A percentile compares a stretch with the other conserved stretches of the same genome.
These are phyloP conservation scores for Gaeumannomyces tritici DNA, from an alignment of 2,329 filamentous ascomycete species.

Conservation along the genomic window DNA sequence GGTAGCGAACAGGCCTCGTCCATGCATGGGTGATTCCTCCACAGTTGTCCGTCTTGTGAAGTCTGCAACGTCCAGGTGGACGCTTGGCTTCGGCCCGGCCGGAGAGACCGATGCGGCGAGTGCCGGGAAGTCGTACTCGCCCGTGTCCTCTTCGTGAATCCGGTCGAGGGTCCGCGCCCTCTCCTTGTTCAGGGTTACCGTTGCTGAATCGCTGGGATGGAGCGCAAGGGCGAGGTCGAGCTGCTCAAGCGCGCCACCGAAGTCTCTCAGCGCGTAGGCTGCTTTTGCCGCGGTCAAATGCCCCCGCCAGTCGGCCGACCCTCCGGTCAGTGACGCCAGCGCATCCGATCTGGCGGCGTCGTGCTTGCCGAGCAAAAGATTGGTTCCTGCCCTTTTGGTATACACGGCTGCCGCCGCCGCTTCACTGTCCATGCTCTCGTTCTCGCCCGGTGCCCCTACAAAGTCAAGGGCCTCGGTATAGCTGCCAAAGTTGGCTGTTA, in stretches of 20 bases:
- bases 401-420: slow-evolving; percentile 11
- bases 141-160: slow-evolving; percentile 16
- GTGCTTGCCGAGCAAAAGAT: slow-evolving; percentile 22
- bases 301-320: slow-evolving; percentile 19
- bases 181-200: slow-evolving; percentile 11
- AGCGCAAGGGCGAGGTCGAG: slow-evolving; percentile 15
- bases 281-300: slow-evolving; percentile 23
- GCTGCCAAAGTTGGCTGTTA: slow-evolving; percentile 9
- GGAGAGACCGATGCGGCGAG: slow-evolving; percentile 12
- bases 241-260: slow-evolving; percentile 10
- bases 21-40: slow-evolving; percentile 20
- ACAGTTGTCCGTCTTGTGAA: slow-evolving; percentile 23
- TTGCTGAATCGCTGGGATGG: slow-evolving; percentile 5
- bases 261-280: slow-evolving; percentile 23
- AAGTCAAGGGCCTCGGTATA: slow-evolving; percentile 23
- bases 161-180: slow-evolving; percentile 14
- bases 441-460: slow-evolving; percentile 2
- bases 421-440: slow-evolving; percentile 9
- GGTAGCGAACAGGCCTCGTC: slow-evolving; percentile 31
- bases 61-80: slow-evolving; percentile 21
- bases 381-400: slow-evolving; percentile 20
- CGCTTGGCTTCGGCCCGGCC: slow-evolving; percentile 4
- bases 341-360: slow-evolving; percentile 22
- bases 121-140: slow-evolving; percentile 18
- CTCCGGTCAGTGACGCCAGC: slow-evolving; percentile 15